These are phyloP conservation scores for Boletus vinaceobasis DNA, from an alignment of 768 basidiomycete species.

Conservation along the genomic window DNA sequence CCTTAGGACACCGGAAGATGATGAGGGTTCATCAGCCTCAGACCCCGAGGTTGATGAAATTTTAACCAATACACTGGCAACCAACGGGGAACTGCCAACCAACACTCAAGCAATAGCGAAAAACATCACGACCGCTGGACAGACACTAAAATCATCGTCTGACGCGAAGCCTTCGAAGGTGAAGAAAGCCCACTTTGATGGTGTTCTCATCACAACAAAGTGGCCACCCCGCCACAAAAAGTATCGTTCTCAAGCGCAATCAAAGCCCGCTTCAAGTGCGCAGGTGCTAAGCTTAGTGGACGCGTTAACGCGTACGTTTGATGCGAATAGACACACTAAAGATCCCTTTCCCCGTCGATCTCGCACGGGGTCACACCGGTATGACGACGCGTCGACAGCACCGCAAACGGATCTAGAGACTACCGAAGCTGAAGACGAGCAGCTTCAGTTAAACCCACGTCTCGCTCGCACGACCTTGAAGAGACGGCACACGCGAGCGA, in stretches of 20 bases:
- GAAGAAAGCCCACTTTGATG: slow-evolving; percentile 24
- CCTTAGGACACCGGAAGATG: not conserved
- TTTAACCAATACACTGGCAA: not conserved
- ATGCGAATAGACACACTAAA: slow-evolving; percentile 23
- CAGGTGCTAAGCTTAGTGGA: slow-evolving; percentile 16
- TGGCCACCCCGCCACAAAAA: not conserved
- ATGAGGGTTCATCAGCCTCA: not conserved
- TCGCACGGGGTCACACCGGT: not conserved
- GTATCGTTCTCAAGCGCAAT: not conserved
- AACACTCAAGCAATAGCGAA: not conserved
- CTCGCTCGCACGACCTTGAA: slow-evolving; percentile 8
- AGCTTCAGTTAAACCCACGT: slow-evolving; percentile 6
- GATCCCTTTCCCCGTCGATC: not conserved
- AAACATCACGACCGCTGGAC: not conserved
- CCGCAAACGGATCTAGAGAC: slow-evolving; percentile 20
- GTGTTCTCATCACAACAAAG: slow-evolving; percentile 21
- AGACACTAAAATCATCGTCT: not conserved
- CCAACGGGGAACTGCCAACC: not conserved
- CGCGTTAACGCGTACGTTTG: slow-evolving; percentile 24
- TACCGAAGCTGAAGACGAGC: slow-evolving; percentile 24
- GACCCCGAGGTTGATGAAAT: slow-evolving; percentile 11
- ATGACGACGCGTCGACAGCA: slow-evolving; percentile 1
- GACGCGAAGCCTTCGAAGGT: not conserved
- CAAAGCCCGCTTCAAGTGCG: not conserved
- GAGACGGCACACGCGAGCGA: not conserved